A percentile compares a stretch with the other conserved stretches of the same genome.
Evolutionary conservation across 108 stramenopile species (phyloP).

Genomic region (Skeletonema marinoi): DNA sequence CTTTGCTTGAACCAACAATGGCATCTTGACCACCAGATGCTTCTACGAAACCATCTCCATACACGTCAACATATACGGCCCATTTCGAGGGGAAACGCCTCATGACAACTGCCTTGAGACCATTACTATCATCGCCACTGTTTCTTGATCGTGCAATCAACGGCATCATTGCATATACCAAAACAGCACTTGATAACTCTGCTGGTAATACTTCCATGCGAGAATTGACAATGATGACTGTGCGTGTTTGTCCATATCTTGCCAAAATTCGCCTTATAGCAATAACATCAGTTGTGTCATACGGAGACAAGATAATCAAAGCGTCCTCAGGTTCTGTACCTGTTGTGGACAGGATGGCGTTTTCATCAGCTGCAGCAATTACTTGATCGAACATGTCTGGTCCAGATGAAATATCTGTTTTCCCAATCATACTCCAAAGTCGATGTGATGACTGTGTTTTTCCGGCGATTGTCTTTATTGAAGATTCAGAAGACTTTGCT

Average conservation of each 20-base stretch:
- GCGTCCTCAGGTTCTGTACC: slow-evolving; percentile 31
- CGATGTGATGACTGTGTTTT: slow-evolving; percentile 31
- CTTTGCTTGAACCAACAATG: not conserved
- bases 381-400: slow-evolving; percentile 49
- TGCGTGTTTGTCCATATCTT: slow-evolving; percentile 26
- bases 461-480: not conserved
- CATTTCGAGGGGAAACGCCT: slow-evolving; percentile 44
- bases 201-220: slow-evolving; percentile 15
- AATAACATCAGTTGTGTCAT: slow-evolving; percentile 37
- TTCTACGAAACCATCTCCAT: slow-evolving; percentile 43
- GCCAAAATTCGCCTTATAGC: slow-evolving; percentile 42
- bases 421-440: slow-evolving; percentile 47
- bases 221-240: slow-evolving; percentile 32
- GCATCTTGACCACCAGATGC: not conserved
- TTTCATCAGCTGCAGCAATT: slow-evolving; percentile 41
- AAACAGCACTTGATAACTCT: slow-evolving; percentile 17
- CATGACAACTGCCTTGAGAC: slow-evolving; percentile 49
- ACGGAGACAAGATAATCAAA: slow-evolving; percentile 39
- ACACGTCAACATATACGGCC: slow-evolving; percentile 26
- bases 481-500: not conserved
- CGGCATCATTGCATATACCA: slow-evolving; percentile 30
- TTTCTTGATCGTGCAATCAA: slow-evolving; percentile 17
- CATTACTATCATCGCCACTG: slow-evolving; percentile 1
- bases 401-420: slow-evolving; percentile 23
- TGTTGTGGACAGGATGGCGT: slow-evolving; percentile 16